phyloP scores from a whole-genome alignment of 805 yeast species.

The Myxozyma vanderwaltii region DNA sequence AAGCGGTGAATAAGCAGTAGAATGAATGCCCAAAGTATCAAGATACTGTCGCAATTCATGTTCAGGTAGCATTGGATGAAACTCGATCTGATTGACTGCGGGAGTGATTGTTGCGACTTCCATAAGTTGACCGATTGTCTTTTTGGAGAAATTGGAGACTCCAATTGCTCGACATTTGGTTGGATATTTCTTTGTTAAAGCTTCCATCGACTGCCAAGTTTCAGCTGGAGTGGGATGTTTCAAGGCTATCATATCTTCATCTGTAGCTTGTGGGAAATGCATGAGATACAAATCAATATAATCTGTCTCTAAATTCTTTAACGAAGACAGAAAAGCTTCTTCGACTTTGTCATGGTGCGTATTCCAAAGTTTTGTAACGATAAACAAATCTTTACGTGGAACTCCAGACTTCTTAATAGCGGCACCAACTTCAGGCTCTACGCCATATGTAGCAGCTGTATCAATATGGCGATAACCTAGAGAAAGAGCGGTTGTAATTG shows the following conservation, averaged over 20 bases:
- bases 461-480: slow-evolving; percentile 76
- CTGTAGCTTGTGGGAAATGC: slow-evolving; percentile 76
- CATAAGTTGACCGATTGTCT: slow-evolving; percentile 63
- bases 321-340: slow-evolving; percentile 58
- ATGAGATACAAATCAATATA: slow-evolving; percentile 77
- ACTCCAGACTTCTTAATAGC: slow-evolving; percentile 48
- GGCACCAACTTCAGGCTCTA: slow-evolving; percentile 65
- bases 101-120: slow-evolving; percentile 53
- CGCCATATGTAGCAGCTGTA: slow-evolving; percentile 64
- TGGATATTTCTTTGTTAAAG: slow-evolving; percentile 52
- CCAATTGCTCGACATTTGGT: slow-evolving; percentile 69
- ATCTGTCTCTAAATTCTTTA: slow-evolving; percentile 64
- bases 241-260: slow-evolving; percentile 47
- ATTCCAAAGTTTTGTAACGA: slow-evolving; percentile 49
- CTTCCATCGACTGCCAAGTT: slow-evolving; percentile 66
- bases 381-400: slow-evolving; percentile 49
- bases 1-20: slow-evolving; percentile 78
- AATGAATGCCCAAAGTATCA: slow-evolving; percentile 52
- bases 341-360: slow-evolving; percentile 47
- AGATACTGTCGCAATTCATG: slow-evolving; percentile 54
- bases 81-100: slow-evolving; percentile 67
- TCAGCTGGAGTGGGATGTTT: slow-evolving; percentile 59
- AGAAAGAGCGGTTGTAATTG: slow-evolving; percentile 46
- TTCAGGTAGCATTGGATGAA: slow-evolving; percentile 55
- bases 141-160: slow-evolving; percentile 72